phyloP scores from a whole-genome alignment of 148 eudicot genomes.

The Chenopodium suecicum region DNA sequence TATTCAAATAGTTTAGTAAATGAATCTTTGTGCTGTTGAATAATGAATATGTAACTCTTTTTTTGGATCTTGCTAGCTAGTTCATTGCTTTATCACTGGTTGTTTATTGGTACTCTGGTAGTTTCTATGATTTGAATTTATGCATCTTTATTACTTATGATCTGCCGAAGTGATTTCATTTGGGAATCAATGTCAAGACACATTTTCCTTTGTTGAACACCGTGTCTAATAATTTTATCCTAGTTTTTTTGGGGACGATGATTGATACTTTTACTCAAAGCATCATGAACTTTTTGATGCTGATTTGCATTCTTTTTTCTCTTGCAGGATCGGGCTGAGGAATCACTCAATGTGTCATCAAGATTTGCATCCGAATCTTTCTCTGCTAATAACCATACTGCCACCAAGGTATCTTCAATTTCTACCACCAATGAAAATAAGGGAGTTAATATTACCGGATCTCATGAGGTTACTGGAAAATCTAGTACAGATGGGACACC shows the following conservation, averaged over 20 bases:
- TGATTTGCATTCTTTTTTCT: slow-evolving; percentile 22
- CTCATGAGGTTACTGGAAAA: slow-evolving; percentile 99
- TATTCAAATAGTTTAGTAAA: background rate
- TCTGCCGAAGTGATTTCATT: background rate
- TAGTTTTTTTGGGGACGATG: background rate
- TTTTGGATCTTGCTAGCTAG: background rate
- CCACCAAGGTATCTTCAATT: slow-evolving; percentile 91
- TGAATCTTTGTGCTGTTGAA: background rate
- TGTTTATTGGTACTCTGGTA: background rate
- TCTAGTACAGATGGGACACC: slow-evolving; percentile 98
- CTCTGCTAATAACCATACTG: slow-evolving; percentile 44
- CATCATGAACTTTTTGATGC: slow-evolving; percentile 5
- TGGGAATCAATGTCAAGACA: background rate
- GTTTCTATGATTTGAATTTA: background rate
- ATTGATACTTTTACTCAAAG: background rate
- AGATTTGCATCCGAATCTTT: slow-evolving; percentile 40
- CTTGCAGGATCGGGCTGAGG: slow-evolving; percentile 56
- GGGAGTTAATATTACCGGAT: slow-evolving; percentile 95
- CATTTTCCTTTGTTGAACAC: background rate
- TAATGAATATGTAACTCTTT: background rate
- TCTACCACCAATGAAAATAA: slow-evolving; percentile 96
- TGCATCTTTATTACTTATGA: background rate
- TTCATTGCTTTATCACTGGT: background rate
- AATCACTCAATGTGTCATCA: slow-evolving; percentile 39
- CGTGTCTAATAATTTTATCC: background rate